Percentiles rank a stretch among this genome's conserved stretches.
These are phyloP conservation scores for Cryptococcus wingfieldii DNA, from an alignment of 1,284 basidiomycete genomes.

Conservation along the genomic window DNA sequence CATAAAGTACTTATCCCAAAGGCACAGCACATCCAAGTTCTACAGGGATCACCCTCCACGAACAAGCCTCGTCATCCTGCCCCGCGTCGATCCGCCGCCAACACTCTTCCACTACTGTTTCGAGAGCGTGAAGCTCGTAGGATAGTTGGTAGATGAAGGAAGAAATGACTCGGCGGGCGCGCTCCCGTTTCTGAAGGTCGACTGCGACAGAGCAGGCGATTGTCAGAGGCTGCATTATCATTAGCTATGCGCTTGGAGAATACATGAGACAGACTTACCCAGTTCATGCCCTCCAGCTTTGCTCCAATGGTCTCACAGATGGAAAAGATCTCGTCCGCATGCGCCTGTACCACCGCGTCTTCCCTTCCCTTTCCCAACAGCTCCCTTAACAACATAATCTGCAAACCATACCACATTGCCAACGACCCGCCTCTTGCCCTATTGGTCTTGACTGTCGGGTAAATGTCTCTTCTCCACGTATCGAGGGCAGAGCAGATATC, in stretches of 20 bases:
- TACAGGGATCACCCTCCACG: slow-evolving; percentile 34
- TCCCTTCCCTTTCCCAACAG: slow-evolving; percentile 20
- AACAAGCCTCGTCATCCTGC: slow-evolving; percentile 34
- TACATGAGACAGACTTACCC: slow-evolving; percentile 15
- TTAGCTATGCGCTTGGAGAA: no score
- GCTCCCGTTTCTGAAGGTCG: slow-evolving; percentile 19
- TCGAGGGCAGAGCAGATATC: slow-evolving; percentile 1
- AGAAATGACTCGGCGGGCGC: slow-evolving; percentile 25
- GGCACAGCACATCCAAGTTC: slow-evolving; percentile 37
- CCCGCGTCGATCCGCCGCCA: slow-evolving; percentile 40
- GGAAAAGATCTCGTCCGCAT: slow-evolving; percentile 30
- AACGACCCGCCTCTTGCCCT: slow-evolving; percentile 32
- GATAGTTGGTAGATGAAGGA: slow-evolving; percentile 42
- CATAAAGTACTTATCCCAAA: slow-evolving; percentile 9
- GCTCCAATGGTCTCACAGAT: slow-evolving; percentile 34
- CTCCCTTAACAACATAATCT: slow-evolving; percentile 31
- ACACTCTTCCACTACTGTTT: slow-evolving; percentile 33
- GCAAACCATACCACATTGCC: slow-evolving; percentile 35
- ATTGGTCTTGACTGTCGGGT: slow-evolving; percentile 10
- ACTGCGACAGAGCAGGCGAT: slow-evolving; percentile 29
- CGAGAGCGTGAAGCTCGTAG: slow-evolving; percentile 33
- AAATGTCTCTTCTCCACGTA: slow-evolving; percentile 3
- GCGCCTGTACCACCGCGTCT: slow-evolving; percentile 28
- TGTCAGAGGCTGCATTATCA: slow-evolving; percentile 18
- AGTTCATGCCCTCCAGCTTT: slow-evolving; percentile 45